Conservation (phyloP, 139 green algal genomes). For the Chlorella vulgaris region DNA sequence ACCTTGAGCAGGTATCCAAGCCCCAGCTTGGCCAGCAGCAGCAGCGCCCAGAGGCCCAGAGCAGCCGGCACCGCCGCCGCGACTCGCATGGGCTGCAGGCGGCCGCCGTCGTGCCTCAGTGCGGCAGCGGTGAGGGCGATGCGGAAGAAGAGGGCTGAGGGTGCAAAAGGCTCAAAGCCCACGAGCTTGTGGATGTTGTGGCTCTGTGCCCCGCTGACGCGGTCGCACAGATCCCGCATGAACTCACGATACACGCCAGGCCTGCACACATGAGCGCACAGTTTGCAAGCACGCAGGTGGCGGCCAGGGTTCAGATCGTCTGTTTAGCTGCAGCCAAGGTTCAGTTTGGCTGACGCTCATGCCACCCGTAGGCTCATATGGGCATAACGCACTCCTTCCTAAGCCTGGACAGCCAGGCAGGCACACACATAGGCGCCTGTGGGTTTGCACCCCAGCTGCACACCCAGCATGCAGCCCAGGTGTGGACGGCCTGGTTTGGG, state of each 20-base stretch:
- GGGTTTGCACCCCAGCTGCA: too few relatives aligned
- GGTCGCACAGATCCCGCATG: slow-evolving; percentile 77
- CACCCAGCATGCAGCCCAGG: too few relatives aligned
- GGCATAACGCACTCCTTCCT: too few relatives aligned
- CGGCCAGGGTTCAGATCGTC: neutral
- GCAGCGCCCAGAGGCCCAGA: slow-evolving; percentile 4
- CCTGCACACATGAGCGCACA: neutral
- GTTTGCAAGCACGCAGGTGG: neutral
- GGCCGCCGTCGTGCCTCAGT: neutral
- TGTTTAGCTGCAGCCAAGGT: neutral
- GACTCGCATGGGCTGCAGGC: neutral
- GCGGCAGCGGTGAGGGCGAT: slow-evolving; percentile 41
- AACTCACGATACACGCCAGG: slow-evolving; percentile 86
- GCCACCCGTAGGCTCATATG: too few relatives aligned
- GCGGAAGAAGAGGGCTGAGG: slow-evolving; percentile 70
- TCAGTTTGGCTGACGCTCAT: too few relatives aligned
- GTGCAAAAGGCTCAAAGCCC: slow-evolving; percentile 75
- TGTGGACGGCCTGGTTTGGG: too few relatives aligned
- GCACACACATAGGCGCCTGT: too few relatives aligned
- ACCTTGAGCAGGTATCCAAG: slow-evolving; percentile 34
- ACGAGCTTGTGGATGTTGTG: slow-evolving; percentile 68
- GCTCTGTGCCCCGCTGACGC: slow-evolving; percentile 56
- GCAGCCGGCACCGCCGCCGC: neutral
- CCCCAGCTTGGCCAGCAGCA: slow-evolving; percentile 29
- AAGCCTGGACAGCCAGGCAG: too few relatives aligned